Base-by-base conservation (phyloP, 1,139 yeast genomes). In the Sugiyamaella sp. region DNA sequence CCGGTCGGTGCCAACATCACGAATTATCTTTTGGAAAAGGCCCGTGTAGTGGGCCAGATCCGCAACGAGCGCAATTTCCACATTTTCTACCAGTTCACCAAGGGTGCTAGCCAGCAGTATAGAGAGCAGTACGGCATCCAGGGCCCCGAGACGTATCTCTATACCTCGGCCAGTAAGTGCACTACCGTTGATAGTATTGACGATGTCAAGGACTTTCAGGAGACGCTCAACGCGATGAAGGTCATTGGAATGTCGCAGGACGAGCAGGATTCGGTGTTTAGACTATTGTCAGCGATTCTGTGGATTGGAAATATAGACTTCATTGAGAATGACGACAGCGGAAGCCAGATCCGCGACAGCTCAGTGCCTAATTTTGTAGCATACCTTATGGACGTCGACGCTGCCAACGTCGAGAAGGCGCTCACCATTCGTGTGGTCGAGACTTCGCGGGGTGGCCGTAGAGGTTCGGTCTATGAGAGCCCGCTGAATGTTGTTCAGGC, bases 1-100 rank as follows among this genome's bases (percentile, higher is more conserved):
- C 99, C 99, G 1, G 85, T 89, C 46, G 91, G 97, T 27, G 99
- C 97, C 49, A 93, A 90, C 69, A 91, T 95, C 66, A 95, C 98
- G 58, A 95, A 95, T 71, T 95, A 95, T 70, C 75, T 95, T 62
- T 77, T 95, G 60, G 99, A 95, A 67, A 95, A 93, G 69, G 96
- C 89, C 70, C 80, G 99, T 70, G 97, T 95, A 32, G 99, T 95
- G 12, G 84, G 93, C 17, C 99, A 95, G 71, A 89, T 91, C 63
- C 78, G 82, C 60, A 85, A 88, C 65, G 99, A 95, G 75, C 82
- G 99, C 69, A 93, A 93, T 69, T 95, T 93, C 75, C 99, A 95
- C 71, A 95, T 95, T 55, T 95, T 95, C 70, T 95, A 95, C 69
- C 99, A 95, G 73, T 86, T 89, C 69, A 87, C 98, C 16, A 95